These are phyloP conservation scores for Termitomyces sp. DNA, from an alignment of 768 basidiomycete species.

Conservation along the genomic window DNA sequence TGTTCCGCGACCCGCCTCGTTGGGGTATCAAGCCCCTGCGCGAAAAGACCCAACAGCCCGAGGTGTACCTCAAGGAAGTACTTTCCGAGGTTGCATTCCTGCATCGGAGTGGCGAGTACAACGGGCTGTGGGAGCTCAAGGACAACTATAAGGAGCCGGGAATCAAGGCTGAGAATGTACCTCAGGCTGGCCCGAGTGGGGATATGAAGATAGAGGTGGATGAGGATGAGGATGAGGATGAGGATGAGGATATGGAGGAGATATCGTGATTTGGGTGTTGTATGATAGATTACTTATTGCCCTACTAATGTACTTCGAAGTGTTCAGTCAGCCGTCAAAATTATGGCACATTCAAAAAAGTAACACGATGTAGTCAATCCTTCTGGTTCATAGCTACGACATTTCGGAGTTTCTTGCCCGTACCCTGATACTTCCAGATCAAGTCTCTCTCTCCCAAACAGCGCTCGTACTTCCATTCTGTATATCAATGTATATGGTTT, in stretches of 20 bases:
- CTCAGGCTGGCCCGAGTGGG: conserved; percentile 31
- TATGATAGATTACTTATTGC: background rate
- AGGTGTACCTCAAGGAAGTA: conserved; percentile 83
- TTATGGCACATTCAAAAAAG: too few relatives aligned
- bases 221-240: conserved; percentile 55
- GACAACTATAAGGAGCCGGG: conserved; percentile 66
- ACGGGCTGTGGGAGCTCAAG: conserved; percentile 78
- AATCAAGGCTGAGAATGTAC: conserved; percentile 45
- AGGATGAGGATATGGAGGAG: conserved; percentile 71
- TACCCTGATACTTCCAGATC: background rate
- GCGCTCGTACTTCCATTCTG: too few relatives aligned
- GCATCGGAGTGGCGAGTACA: conserved; percentile 77
- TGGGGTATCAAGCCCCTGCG: conserved; percentile 80
- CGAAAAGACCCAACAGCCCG: conserved; percentile 82
- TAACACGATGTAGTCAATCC: background rate
- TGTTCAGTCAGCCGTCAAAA: background rate
- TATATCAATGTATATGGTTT: background rate
- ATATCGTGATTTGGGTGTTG: conserved; percentile 41
- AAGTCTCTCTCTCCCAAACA: too few relatives aligned
- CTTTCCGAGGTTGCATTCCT: conserved; percentile 72
- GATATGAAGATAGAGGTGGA: conserved; percentile 55
- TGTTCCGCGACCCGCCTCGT: conserved; percentile 75
- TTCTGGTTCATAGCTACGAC: too few relatives aligned
- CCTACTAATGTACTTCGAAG: background rate
- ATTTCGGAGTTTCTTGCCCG: background rate